These are phyloP conservation scores for Nakataea oryzae DNA, from an alignment of 2,329 filamentous ascomycete species.

Conservation along the genomic window DNA sequence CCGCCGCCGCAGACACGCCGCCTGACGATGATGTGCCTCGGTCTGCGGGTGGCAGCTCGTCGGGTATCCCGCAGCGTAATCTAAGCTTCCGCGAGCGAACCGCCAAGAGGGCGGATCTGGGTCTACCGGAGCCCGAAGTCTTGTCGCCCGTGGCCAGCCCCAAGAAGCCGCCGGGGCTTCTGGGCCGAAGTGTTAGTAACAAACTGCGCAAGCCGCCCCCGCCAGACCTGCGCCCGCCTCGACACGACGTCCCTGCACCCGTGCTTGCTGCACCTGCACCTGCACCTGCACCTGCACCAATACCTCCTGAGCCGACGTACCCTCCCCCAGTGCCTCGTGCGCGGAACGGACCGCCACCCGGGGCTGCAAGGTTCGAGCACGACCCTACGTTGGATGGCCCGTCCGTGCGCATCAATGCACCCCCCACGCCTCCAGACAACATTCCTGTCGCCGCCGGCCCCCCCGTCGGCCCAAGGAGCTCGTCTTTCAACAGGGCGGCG, in stretches of 20 bases:
- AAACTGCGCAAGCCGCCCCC: conserved; percentile 49
- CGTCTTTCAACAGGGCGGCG: not conserved
- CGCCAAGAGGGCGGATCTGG: conserved; percentile 28
- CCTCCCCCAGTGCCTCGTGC: not conserved
- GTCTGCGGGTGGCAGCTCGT: conserved; percentile 12
- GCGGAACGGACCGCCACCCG: not conserved
- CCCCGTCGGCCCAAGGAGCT: not conserved
- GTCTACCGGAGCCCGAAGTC: conserved; percentile 18
- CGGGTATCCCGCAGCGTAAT: conserved; percentile 38
- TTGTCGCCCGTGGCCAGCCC: conserved; percentile 10
- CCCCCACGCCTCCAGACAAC: not conserved
- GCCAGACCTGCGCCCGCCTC: conserved; percentile 21
- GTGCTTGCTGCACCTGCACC: not conserved
- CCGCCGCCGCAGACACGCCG: conserved; percentile 10
- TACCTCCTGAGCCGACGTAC: not conserved
- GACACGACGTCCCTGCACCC: not conserved
- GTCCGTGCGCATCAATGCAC: not conserved
- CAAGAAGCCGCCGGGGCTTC: conserved; percentile 18
- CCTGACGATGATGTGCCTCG: conserved; percentile 14
- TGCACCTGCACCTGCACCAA: not conserved
- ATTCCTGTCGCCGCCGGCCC: not conserved
- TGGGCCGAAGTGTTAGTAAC: conserved; percentile 42
- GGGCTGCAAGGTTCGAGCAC: not conserved
- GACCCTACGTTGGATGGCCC: not conserved
- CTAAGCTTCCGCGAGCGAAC: conserved; percentile 52